These are phyloP conservation scores for Syncephalis plumigaleata DNA, from an alignment of 371 early-diverging fungal genomes.

Conservation along the genomic window DNA sequence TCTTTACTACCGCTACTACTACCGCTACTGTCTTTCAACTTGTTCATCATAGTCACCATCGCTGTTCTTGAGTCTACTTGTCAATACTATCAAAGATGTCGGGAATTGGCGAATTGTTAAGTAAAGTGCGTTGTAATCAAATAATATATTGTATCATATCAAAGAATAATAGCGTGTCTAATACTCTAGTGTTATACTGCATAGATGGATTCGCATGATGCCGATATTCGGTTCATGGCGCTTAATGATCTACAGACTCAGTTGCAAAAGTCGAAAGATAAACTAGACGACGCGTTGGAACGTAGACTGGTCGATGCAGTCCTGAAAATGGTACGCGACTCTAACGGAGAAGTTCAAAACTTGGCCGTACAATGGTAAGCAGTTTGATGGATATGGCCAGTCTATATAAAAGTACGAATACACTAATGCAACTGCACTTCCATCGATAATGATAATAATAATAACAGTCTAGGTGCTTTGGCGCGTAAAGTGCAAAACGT, in stretches of 20 bases:
- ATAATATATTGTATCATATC: no score
- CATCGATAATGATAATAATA: background rate
- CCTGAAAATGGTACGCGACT: conserved; percentile 57
- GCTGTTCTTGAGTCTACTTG: no score
- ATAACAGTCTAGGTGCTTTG: conserved; percentile 48
- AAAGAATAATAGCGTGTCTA: no score
- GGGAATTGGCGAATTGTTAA: no score
- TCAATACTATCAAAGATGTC: no score
- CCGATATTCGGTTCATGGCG: conserved; percentile 92
- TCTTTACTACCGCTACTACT: conserved; percentile 6
- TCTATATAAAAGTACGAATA: background rate
- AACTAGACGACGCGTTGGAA: conserved; percentile 45
- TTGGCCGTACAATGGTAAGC: conserved; percentile 71
- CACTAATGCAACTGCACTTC: background rate
- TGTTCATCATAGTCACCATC: no score
- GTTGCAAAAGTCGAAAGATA: conserved; percentile 35
- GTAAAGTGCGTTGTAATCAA: no score
- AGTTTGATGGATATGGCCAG: background rate
- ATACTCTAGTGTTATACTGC: no score
- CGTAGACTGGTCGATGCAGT: conserved; percentile 46
- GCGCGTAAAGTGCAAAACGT: conserved; percentile 51
- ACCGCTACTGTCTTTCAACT: no score
- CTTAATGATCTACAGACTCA: conserved; percentile 66
- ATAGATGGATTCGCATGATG: conserved; percentile 61
- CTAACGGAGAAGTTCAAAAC: conserved; percentile 85